phyloP scores from a whole-genome alignment of 2,329 filamentous ascomycete species.

The Pestalotiopsis sp. region DNA sequence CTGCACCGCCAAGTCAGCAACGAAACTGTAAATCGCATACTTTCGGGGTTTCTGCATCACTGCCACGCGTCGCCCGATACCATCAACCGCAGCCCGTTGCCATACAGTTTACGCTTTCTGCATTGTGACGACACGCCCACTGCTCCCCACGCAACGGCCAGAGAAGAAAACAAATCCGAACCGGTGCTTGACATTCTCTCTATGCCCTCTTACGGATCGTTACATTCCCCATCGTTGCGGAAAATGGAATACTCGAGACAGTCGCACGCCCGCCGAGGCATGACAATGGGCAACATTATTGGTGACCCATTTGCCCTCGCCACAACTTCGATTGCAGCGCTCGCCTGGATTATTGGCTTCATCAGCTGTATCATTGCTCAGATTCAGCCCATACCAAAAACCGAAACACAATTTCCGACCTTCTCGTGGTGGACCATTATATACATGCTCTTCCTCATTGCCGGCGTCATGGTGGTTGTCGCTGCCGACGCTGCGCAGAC shows the following conservation, averaged over 20 bases:
- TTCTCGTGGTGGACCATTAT: constrained; percentile 92
- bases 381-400: constrained; percentile 45
- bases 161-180: not conserved
- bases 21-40: not conserved
- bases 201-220: constrained; percentile 77
- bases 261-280: constrained; percentile 56
- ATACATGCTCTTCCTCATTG: constrained; percentile 82
- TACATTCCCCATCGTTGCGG: constrained; percentile 72
- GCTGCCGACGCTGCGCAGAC: constrained; percentile 83
- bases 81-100: not conserved
- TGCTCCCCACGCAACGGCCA: not conserved
- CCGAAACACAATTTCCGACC: constrained; percentile 69
- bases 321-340: constrained; percentile 89
- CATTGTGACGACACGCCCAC: not conserved
- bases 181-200: constrained; percentile 32
- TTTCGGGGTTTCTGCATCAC: not conserved
- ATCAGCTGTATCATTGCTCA: constrained; percentile 79
- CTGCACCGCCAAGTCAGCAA: not conserved
- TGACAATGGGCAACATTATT: constrained; percentile 86
- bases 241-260: constrained; percentile 77
- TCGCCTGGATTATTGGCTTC: constrained; percentile 94
- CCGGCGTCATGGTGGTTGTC: constrained; percentile 79
- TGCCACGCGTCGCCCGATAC: not conserved
- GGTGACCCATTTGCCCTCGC: constrained; percentile 96
- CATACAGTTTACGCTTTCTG: not conserved